Evolutionary conservation across 2,329 filamentous ascomycete genomes (phyloP).

Genomic region (Pseudogymnoascus pannorum): DNA sequence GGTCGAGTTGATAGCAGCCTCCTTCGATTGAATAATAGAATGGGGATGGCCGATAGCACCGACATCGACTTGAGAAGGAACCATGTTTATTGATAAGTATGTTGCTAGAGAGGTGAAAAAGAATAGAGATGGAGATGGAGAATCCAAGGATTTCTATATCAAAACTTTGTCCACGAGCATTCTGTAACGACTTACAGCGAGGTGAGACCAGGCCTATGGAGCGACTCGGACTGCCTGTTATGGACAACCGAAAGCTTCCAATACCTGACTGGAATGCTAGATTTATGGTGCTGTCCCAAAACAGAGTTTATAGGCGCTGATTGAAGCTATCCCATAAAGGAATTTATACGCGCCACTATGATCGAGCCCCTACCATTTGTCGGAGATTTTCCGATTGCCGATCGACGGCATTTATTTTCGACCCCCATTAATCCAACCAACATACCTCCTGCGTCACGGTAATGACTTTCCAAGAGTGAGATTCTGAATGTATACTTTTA

Average conservation of each 20-base stretch:
- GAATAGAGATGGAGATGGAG: neutral
- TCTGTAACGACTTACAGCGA: neutral
- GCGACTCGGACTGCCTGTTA: neutral
- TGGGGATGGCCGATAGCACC: no score
- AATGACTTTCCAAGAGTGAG: no score
- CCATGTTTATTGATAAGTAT: neutral
- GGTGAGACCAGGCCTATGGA: neutral
- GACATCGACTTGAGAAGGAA: neutral
- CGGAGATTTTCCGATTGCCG: neutral
- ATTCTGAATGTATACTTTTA: no score
- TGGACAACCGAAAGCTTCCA: neutral
- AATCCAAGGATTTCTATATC: neutral
- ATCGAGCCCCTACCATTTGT: neutral
- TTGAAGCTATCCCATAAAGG: neutral
- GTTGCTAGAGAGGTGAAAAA: neutral
- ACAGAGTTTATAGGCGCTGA: no score
- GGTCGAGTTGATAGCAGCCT: no score
- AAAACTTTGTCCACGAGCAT: neutral
- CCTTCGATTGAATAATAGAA: no score
- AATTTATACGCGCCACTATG: neutral
- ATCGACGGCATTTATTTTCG: no score
- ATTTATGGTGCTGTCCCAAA: no score
- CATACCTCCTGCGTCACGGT: no score
- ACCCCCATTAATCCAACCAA: no score
- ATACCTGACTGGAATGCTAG: no score